Conservation (phyloP, 345 rosid species). For the Linum trigynum region DNA sequence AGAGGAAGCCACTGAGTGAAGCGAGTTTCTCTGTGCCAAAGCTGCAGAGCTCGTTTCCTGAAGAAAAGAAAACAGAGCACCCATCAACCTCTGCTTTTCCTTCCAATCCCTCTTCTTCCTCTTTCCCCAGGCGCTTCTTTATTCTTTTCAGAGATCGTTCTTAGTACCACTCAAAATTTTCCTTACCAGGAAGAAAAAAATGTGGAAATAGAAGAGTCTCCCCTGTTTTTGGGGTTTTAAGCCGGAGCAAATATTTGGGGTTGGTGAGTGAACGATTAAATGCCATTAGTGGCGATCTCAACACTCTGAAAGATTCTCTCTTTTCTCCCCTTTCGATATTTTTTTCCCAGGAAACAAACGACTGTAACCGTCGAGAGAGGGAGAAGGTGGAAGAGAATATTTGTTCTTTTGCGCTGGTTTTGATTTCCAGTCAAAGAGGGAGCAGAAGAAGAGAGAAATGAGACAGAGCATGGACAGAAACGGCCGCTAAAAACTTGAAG, state of each 20-base stretch:
- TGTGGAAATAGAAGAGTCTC: background rate
- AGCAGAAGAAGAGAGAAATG: background rate
- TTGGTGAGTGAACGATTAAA: no score
- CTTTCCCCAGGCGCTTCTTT: slow-evolving; percentile 5
- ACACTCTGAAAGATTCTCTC: no score
- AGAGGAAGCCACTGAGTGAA: no score
- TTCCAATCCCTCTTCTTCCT: background rate
- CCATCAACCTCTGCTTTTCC: background rate
- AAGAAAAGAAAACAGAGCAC: background rate
- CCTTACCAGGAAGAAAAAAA: background rate
- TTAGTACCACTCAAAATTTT: slow-evolving; percentile 7
- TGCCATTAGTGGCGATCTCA: background rate
- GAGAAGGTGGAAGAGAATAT: no score
- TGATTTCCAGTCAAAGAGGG: background rate
- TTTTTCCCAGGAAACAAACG: no score
- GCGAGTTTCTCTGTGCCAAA: background rate
- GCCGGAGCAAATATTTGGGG: no score
- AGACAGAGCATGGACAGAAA: background rate
- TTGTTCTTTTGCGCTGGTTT: background rate
- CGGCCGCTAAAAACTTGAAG: no score
- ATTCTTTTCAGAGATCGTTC: slow-evolving; percentile 10
- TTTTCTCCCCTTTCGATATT: no score
- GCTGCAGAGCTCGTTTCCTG: background rate
- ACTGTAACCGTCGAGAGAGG: no score
- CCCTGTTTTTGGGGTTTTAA: no score